phyloP scores from a whole-genome alignment of 2,329 filamentous ascomycete species.

The Calonectria naviculata region DNA sequence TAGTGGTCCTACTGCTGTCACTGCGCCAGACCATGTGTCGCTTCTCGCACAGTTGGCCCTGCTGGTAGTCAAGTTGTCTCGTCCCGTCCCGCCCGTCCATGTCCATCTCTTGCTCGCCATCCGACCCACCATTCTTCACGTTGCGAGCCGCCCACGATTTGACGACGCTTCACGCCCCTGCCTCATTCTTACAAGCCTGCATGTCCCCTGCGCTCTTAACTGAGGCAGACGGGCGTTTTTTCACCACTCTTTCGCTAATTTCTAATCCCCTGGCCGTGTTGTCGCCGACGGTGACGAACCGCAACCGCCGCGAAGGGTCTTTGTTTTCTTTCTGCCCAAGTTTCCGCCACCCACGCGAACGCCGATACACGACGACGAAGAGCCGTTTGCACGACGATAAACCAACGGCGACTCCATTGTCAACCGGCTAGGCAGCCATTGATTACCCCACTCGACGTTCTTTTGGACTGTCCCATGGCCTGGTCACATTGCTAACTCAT shows the following conservation, averaged over 20 bases:
- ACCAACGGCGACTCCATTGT: neutral
- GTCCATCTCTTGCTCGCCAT: slow-evolving; percentile 24
- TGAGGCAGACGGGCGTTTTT: neutral
- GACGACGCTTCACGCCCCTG: slow-evolving; percentile 22
- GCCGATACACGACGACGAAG: slow-evolving; percentile 31
- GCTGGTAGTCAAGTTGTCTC: slow-evolving; percentile 37
- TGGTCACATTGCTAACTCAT: slow-evolving; percentile 37
- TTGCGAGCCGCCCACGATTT: slow-evolving; percentile 35
- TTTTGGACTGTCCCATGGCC: slow-evolving; percentile 40
- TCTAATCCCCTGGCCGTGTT: slow-evolving; percentile 33
- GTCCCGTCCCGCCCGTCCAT: slow-evolving; percentile 23
- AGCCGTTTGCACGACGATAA: slow-evolving; percentile 18
- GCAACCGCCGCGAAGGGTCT: slow-evolving; percentile 33
- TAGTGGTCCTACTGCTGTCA: slow-evolving; percentile 27
- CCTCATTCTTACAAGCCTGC: neutral
- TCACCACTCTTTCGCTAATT: slow-evolving; percentile 31
- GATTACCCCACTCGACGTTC: slow-evolving; percentile 5
- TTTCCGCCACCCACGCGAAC: slow-evolving; percentile 39
- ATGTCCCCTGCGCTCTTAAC: neutral
- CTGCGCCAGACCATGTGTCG: slow-evolving; percentile 38
- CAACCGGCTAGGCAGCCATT: slow-evolving; percentile 17
- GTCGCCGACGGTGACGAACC: slow-evolving; percentile 26
- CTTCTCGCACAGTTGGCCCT: slow-evolving; percentile 30
- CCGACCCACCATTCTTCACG: slow-evolving; percentile 38
- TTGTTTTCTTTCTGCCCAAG: slow-evolving; percentile 42